Evolutionary conservation across 2,329 filamentous ascomycete genomes (phyloP), one percentile per base, ranked within the genome.

Genomic region (Rhinocladiella similis): DNA sequence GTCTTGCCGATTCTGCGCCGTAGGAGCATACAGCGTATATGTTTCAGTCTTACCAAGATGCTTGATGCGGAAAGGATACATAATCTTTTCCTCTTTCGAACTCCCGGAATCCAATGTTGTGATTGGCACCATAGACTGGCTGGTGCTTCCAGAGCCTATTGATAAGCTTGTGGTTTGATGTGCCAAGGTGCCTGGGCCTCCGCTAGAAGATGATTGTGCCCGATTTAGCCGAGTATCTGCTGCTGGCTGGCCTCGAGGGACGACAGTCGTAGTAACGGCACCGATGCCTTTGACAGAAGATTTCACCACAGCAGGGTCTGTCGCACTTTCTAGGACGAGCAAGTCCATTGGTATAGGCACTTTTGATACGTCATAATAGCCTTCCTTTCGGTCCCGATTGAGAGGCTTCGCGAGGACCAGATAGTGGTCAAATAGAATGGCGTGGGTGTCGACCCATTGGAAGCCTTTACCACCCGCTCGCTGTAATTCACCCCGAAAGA

Each of bases 341-440:
- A 99, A 80, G 65, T 96, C 92, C 93, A 99, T 99, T 0, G 94
- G 94, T 61, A 99, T 97, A 5, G 89, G 91, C 73, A 96, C 81
- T 72, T 95, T 92, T 1, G 92, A 97, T 29, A 99, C 93, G 71
- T 99, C 94, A 65, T 94, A 99, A 63, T 81, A 80, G 67, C 88
- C 85, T 66, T 90, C 91, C 73, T 88, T 94, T 52, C 87, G 83
- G 66, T 91, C 91, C 6, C 64, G 59, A 19, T 51, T 50, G 16
- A 61, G 53, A 5, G 79, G 80, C 77, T 99, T 99, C 38, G 94
- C 89, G 43, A 99, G 77, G 33, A 99, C 92, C 36, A 99, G 81
- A 71, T 97, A 99, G 73, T 99, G 92, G 67, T 99, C 95, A 68
- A 99, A 97, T 0, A 99, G 81, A 45, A 99, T 82, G 2, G 90